These are phyloP conservation scores for Pythium grandisporangium DNA, from an alignment of 352 stramenopile genomes.

Conservation along the genomic window DNA sequence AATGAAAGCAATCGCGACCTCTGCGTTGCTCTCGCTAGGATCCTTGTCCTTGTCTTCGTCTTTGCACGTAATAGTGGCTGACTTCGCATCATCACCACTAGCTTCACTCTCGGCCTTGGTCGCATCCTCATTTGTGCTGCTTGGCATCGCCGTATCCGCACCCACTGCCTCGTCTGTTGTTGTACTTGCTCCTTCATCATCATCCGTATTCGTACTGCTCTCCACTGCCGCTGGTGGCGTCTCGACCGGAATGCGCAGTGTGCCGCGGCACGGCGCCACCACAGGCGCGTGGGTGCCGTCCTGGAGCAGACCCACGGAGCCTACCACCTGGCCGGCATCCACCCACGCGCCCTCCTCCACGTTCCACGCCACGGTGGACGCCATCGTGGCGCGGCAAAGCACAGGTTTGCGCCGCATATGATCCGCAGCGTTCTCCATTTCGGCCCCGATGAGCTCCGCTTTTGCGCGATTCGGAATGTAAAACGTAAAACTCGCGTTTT, in stretches of 20 bases:
- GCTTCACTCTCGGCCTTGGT: too few species aligned
- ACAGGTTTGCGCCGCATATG: slow-evolving; percentile 57
- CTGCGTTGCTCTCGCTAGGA: background rate
- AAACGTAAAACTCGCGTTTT: too few species aligned
- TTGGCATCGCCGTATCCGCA: too few species aligned
- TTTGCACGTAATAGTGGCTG: too few species aligned
- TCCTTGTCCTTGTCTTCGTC: slow-evolving; percentile 5
- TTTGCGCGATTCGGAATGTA: too few species aligned
- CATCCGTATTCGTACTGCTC: slow-evolving; percentile 7
- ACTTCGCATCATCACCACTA: slow-evolving; percentile 1
- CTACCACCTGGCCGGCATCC: slow-evolving; percentile 46
- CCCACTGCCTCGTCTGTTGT: too few species aligned
- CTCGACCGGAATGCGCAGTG: slow-evolving; percentile 47
- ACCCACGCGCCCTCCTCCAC: slow-evolving; percentile 34
- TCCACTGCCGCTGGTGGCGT: slow-evolving; percentile 7
- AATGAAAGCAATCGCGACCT: slow-evolving; percentile 26
- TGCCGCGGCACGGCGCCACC: slow-evolving; percentile 87
- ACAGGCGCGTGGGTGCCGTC: slow-evolving; percentile 43
- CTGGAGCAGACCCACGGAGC: slow-evolving; percentile 43
- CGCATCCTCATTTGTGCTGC: too few species aligned
- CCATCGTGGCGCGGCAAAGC: slow-evolving; percentile 21
- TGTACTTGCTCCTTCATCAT: slow-evolving; percentile 2
- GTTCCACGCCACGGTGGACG: slow-evolving; percentile 31
- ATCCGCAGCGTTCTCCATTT: slow-evolving; percentile 16
- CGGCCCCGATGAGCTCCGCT: too few species aligned